These are phyloP conservation scores for Veloboletus limbatus DNA, from an alignment of 1,284 basidiomycete species.

Conservation along the genomic window DNA sequence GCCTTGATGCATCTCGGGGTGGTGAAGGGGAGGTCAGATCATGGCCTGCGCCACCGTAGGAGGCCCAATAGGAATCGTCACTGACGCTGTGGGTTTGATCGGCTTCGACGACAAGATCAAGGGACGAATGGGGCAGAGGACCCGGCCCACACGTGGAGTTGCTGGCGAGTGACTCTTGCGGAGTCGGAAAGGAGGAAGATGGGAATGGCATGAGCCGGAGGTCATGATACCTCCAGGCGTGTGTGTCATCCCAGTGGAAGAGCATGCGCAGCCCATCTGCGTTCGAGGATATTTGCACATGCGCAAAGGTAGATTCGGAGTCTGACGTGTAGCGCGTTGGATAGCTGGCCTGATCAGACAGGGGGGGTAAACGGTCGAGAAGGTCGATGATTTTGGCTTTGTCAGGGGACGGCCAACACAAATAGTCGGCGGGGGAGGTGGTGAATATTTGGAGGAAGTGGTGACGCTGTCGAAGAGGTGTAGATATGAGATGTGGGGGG, in stretches of 20 bases:
- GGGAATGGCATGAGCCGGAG: conserved; percentile 72
- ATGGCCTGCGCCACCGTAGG: conserved; percentile 46
- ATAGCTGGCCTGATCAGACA: conserved; percentile 35
- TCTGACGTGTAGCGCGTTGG: conserved; percentile 58
- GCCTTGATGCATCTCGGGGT: background rate
- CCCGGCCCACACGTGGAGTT: background rate
- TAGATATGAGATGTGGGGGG: conserved; percentile 60
- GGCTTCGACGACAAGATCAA: conserved; percentile 15
- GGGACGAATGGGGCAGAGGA: background rate
- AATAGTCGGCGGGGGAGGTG: conserved; percentile 51
- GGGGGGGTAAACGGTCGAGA: conserved; percentile 42
- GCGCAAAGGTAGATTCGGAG: conserved; percentile 56
- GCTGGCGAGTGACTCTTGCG: conserved; percentile 37
- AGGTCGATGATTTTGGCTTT: conserved; percentile 41
- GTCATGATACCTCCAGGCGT: conserved; percentile 70
- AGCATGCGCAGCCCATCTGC: conserved; percentile 52
- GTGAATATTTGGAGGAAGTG: conserved; percentile 57
- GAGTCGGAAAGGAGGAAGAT: conserved; percentile 40
- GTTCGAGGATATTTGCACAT: conserved; percentile 49
- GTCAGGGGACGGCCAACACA: conserved; percentile 62
- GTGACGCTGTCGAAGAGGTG: conserved; percentile 59
- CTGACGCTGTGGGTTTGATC: conserved; percentile 34
- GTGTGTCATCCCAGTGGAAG: conserved; percentile 59
- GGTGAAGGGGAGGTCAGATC: conserved; percentile 20
- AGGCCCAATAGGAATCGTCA: conserved; percentile 64